A percentile compares a stretch with the other conserved stretches of the same genome.
These are phyloP conservation scores for Saccharomycopsis malanga DNA, from an alignment of 805 yeast species.

Conservation along the genomic window DNA sequence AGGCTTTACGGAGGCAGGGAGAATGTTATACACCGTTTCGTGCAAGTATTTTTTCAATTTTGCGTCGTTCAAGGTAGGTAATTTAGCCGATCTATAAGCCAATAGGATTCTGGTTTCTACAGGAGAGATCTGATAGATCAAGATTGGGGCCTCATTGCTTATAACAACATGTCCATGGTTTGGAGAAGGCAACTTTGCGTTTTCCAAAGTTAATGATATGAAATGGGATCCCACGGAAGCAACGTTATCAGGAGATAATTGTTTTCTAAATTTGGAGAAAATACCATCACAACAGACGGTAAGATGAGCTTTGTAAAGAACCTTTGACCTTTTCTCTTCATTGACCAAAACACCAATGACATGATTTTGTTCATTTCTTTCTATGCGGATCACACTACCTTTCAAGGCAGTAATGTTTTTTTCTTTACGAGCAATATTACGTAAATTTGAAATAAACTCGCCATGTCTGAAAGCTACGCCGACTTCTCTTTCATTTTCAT, in stretches of 20 bases:
- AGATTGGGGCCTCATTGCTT: constrained; percentile 80
- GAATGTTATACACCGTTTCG: constrained; percentile 51
- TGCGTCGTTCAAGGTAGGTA: constrained; percentile 59
- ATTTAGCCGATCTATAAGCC: constrained; percentile 66
- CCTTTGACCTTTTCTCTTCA: constrained; percentile 34
- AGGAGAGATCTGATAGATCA: constrained; percentile 80
- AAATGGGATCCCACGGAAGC: constrained; percentile 79
- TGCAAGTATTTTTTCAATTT: constrained; percentile 56
- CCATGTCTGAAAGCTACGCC: constrained; percentile 96
- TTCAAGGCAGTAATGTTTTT: constrained; percentile 71
- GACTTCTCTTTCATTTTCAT: constrained; percentile 43
- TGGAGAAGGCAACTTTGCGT: constrained; percentile 70
- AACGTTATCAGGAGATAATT: constrained; percentile 48
- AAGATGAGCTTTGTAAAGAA: constrained; percentile 49
- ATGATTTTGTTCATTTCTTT: constrained; percentile 42
- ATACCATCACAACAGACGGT: constrained; percentile 90
- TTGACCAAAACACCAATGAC: constrained; percentile 75
- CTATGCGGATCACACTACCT: constrained; percentile 70
- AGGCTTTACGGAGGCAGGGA: constrained; percentile 62
- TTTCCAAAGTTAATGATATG: constrained; percentile 68
- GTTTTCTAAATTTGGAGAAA: constrained; percentile 83
- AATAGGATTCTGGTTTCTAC: constrained; percentile 83
- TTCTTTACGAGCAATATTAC: constrained; percentile 61
- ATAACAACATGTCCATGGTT: constrained; percentile 85
- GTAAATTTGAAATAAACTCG: constrained; percentile 67